These are phyloP conservation scores for Exophiala oligosperma DNA, from an alignment of 2,329 filamentous ascomycete genomes.

Conservation along the genomic window DNA sequence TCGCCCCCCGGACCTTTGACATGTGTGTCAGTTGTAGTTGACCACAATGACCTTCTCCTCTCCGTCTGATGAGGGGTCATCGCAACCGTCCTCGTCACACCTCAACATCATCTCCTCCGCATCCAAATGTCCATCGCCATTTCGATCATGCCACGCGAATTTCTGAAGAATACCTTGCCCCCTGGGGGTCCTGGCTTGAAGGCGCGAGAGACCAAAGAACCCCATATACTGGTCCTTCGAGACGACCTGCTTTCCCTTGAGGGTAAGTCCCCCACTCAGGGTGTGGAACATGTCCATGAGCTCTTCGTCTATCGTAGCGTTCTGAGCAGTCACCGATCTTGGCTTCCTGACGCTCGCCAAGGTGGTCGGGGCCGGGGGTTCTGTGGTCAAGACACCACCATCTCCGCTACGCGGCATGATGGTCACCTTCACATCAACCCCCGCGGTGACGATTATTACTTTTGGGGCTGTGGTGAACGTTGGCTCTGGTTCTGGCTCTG, in stretches of 20 bases:
- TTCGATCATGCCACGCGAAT: background rate
- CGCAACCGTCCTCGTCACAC: background rate
- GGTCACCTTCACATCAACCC: too few relatives aligned
- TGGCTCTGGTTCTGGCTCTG: too few relatives aligned
- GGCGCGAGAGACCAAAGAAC: background rate
- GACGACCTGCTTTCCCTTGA: background rate
- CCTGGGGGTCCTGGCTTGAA: background rate
- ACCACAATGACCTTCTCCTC: too few relatives aligned
- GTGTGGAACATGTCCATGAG: background rate
- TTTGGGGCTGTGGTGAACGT: too few relatives aligned
- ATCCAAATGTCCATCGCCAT: background rate
- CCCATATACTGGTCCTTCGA: constrained; percentile 1
- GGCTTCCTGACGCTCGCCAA: background rate
- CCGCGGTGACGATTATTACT: too few relatives aligned
- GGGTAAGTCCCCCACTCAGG: background rate
- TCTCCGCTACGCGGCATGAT: too few relatives aligned
- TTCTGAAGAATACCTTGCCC: background rate
- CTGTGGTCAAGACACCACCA: too few relatives aligned
- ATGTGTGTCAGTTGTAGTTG: too few relatives aligned
- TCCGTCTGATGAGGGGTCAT: background rate
- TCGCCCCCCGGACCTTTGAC: too few relatives aligned
- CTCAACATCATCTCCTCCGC: background rate
- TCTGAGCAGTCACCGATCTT: background rate
- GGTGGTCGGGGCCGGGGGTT: background rate
- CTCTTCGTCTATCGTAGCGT: background rate